phyloP scores from a whole-genome alignment of 306 rosid species.

The Lupinus albus region DNA sequence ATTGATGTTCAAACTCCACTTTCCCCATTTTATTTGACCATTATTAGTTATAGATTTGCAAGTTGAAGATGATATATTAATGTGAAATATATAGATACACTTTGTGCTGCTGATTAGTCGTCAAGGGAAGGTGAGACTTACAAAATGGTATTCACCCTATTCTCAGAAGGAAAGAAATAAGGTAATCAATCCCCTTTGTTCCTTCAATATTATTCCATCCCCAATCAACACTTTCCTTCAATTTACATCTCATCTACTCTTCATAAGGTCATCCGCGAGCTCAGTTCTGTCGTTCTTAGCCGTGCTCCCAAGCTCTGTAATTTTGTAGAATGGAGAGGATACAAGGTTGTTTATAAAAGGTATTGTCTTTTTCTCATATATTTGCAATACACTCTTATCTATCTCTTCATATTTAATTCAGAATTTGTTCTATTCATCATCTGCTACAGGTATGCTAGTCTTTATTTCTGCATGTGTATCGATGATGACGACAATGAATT shows the following conservation, averaged over 20 bases:
- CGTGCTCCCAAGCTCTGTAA: constrained; percentile 95
- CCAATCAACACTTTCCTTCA: constrained; percentile 10
- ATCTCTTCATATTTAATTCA: background rate
- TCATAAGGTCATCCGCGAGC: constrained; percentile 70
- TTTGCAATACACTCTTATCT: constrained; percentile 16
- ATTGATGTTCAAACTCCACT: background rate
- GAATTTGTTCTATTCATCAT: background rate
- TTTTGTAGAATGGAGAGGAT: constrained; percentile 93
- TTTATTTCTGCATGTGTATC: constrained; percentile 93
- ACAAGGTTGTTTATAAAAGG: constrained; percentile 95
- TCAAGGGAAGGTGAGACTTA: constrained; percentile 91
- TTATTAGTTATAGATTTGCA: background rate
- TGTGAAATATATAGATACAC: constrained; percentile 63
- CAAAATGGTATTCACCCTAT: constrained; percentile 96
- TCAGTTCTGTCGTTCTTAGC: constrained; percentile 76
- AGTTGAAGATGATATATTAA: constrained; percentile 30
- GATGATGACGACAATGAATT: constrained; percentile 87
- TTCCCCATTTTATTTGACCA: background rate
- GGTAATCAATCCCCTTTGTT: constrained; percentile 48
- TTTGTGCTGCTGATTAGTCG: constrained; percentile 92
- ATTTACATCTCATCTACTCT: constrained; percentile 26
- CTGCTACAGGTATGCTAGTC: constrained; percentile 85
- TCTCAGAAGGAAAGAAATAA: constrained; percentile 86
- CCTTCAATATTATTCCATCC: background rate
- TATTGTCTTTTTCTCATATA: constrained; percentile 32